Base-by-base conservation (phyloP, 2,329 filamentous ascomycete species). In the Fusarium globosum region DNA sequence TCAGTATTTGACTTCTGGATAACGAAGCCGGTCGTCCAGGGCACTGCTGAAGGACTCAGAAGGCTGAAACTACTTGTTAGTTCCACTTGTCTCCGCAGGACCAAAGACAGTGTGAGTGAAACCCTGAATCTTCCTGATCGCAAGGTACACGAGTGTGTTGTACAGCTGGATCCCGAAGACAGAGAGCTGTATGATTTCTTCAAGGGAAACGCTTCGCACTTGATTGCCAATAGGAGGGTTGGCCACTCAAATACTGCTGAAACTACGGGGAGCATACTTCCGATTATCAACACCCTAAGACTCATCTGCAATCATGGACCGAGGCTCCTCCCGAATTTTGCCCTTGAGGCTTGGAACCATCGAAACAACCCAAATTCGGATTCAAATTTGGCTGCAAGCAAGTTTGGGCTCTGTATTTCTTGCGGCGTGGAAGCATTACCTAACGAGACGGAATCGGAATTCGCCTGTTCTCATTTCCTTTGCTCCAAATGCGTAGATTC, bases 331-430 rank as follows among this genome's bases (percentile, higher is more conserved):
- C 56, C 56, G 0, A 1, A 2, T 0, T 58, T 48, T 20, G 33
- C 56, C 2, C 10, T 49, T 6, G 16, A 30, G 4, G 33, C 33
- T 10, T 49, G 43, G 43, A 4, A 2, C 3, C 7, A 12, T 18
- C 33, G 35, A 6, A 2, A 12, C 0, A 23, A 23, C 4, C 10
- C 10, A 14, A 12, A 0, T 0, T 9, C 8, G 3, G 0, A 38
- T 11, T 12, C 5, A 2, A 2, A 11, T 13, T 6, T 20, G 1
- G 2, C 1, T 2, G 3, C 21, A 1, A 39, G 33, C 2, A 33
- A 59, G 0, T 16, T 8, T 2, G 28, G 38, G 0, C 38, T 57
- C 0, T 43, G 53, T 6, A 12, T 43, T 2, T 57, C 28, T 43
- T 57, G 53, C 18, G 12, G 12, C 4, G 12, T 7, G 28, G 30